Evolutionary conservation across 2,329 filamentous ascomycete genomes (phyloP).

Genomic region (Trichoderma koningiopsis): DNA sequence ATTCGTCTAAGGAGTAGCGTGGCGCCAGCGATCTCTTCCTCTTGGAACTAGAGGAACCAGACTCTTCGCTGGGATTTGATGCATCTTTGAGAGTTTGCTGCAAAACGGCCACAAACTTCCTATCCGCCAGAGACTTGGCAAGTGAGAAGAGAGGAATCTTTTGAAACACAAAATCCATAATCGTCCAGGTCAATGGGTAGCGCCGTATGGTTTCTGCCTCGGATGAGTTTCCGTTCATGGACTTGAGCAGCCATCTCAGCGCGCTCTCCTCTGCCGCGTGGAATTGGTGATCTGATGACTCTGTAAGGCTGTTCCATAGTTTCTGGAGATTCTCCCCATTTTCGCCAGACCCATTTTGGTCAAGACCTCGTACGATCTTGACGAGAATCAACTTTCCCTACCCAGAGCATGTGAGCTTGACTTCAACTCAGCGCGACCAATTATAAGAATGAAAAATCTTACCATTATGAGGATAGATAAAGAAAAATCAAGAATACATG

Average conservation of each 20-base stretch:
- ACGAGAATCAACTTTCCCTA: conserved; percentile 48
- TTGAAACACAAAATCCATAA: conserved; percentile 62
- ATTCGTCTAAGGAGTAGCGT: conserved; percentile 43
- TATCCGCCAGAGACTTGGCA: conserved; percentile 70
- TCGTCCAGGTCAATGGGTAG: conserved; percentile 61
- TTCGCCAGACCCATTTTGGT: conserved; percentile 51
- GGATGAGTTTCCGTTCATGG: conserved; percentile 53
- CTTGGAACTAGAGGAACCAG: conserved; percentile 39
- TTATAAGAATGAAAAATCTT: not conserved
- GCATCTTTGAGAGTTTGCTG: conserved; percentile 66
- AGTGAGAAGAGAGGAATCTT: conserved; percentile 70
- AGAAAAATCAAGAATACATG: not conserved
- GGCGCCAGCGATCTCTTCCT: conserved; percentile 48
- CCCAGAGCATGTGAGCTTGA: conserved; percentile 25
- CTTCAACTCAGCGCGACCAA: conserved; percentile 5
- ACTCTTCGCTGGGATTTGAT: conserved; percentile 36
- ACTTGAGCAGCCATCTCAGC: conserved; percentile 65
- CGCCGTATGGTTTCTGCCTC: conserved; percentile 56
- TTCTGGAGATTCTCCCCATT: conserved; percentile 51
- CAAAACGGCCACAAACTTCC: conserved; percentile 67
- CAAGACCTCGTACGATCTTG: conserved; percentile 56
- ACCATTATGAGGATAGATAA: conserved; percentile 13
- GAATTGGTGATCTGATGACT: conserved; percentile 46
- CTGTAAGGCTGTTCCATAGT: conserved; percentile 53
- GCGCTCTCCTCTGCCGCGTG: conserved; percentile 60